Base-by-base conservation (phyloP, 768 basidiomycete genomes). In the Roridomyces roridus region DNA sequence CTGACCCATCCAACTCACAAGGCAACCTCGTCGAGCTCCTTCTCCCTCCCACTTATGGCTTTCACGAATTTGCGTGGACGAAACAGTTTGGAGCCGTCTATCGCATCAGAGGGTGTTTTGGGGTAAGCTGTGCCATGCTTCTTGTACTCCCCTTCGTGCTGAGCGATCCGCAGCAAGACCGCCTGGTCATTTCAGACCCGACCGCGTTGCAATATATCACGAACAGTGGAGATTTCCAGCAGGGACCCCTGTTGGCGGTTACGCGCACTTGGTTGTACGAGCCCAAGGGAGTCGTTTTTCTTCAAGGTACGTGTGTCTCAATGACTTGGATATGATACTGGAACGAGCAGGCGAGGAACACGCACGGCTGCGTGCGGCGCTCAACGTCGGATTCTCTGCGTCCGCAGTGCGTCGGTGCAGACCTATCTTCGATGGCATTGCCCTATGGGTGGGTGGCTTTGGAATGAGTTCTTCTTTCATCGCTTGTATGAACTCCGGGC, bases 381-480 rank as follows among this genome's bases (percentile, higher is more conserved):
- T 55, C 25, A 47, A 55, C 21, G 36, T 17, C 18, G 46, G 46
- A 46, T 55, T 55, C 25, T 46, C 45, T 39, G 53, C 46, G n/a
- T 28, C 53, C n/a, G 46, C 46, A 15, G 53, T 55, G 5, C 53
- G 53, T 26, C 28, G 34, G 28, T 55, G 47, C 37, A 35, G 29
- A 41, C 46, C 53, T 18, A 34, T 24, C 37, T 47, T 55, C n/a
- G 44, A 47, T n/a, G 34, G 42, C 6, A 20, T 55, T 6, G 53
- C 53, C 4, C 34, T 37, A 40, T 36, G 37, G 37, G 53, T 24
- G 6, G 40, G 53, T 47, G 20, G n/a, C n/a, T n/a, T n/a, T n/a
- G n/a, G n/a, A n/a, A n/a, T n/a, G n/a, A n/a, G n/a, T n/a, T n/a
- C n/a, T n/a, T n/a, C n/a, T n/a, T n/a, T n/a, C n/a, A n/a, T n/a